A percentile compares a stretch with the other conserved stretches of the same genome.
phyloP scores from a whole-genome alignment of 2,329 filamentous ascomycete species.

The Waltergamsia citrina region DNA sequence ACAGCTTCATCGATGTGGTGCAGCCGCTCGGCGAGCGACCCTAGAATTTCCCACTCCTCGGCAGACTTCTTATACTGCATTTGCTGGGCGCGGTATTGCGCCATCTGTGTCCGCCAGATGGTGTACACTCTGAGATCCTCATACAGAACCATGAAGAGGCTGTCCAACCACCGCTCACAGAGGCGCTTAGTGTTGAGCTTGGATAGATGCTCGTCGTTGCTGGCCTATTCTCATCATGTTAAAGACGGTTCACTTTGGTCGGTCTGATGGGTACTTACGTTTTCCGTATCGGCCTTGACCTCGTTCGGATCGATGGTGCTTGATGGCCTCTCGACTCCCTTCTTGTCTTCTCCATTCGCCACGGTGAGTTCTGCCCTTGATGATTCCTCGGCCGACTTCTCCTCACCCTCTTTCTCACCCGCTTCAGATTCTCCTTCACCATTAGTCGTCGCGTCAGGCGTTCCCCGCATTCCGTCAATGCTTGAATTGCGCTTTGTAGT shows the following conservation, averaged over 20 bases:
- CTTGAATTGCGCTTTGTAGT: constrained; percentile 61
- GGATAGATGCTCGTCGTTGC: constrained; percentile 65
- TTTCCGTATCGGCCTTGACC: constrained; percentile 65
- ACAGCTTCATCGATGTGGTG: constrained; percentile 88
- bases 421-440: constrained; percentile 29
- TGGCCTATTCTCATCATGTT: background rate
- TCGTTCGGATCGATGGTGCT: constrained; percentile 71
- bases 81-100: constrained; percentile 86
- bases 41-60: constrained; percentile 97
- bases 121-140: constrained; percentile 97
- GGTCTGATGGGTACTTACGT: constrained; percentile 50
- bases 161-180: constrained; percentile 96
- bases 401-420: constrained; percentile 10
- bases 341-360: constrained; percentile 19
- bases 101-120: constrained; percentile 98
- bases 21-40: constrained; percentile 81
- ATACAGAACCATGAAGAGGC: constrained; percentile 98
- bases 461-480: constrained; percentile 66
- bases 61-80: constrained; percentile 95
- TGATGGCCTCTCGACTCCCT: constrained; percentile 63
- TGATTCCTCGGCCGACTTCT: constrained; percentile 8
- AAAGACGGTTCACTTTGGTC: too few species aligned
- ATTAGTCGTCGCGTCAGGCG: constrained; percentile 50
- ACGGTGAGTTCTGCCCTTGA: constrained; percentile 19
- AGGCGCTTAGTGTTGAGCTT: constrained; percentile 95